These are phyloP conservation scores for Starmera quercuum DNA, from an alignment of 805 yeast genomes.

Conservation along the genomic window DNA sequence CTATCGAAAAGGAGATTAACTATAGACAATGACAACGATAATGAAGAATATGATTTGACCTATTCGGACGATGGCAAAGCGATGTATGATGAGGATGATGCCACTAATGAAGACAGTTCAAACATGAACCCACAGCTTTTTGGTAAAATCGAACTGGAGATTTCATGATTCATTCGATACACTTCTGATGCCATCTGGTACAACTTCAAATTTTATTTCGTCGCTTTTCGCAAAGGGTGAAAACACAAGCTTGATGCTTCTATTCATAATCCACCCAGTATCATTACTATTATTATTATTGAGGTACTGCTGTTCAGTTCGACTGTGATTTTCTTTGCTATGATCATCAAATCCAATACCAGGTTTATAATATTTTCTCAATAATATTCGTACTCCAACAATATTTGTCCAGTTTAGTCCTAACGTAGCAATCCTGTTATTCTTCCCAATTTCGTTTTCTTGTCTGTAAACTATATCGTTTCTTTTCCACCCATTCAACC, in stretches of 20 bases:
- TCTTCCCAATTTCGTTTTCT: slow-evolving; percentile 5
- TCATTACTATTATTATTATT: slow-evolving; percentile 5
- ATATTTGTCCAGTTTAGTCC: slow-evolving; percentile 50
- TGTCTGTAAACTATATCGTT: slow-evolving; percentile 26
- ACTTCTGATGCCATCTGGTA: slow-evolving; percentile 9
- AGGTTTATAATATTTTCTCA: slow-evolving; percentile 32
- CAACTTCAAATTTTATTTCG: slow-evolving; percentile 19
- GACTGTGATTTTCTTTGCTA: slow-evolving; percentile 1
- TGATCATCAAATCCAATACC: slow-evolving; percentile 26
- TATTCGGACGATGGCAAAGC: slow-evolving; percentile 28
- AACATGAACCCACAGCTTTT: slow-evolving; percentile 22
- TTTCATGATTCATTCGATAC: not conserved
- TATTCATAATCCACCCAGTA: slow-evolving; percentile 17
- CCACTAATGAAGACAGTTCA: slow-evolving; percentile 14
- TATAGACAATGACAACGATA: slow-evolving; percentile 29
- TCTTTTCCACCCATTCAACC: slow-evolving; percentile 70
- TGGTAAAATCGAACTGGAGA: slow-evolving; percentile 32
- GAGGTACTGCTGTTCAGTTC: too few species aligned
- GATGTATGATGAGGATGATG: slow-evolving; percentile 28
- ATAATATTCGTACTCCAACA: slow-evolving; percentile 40
- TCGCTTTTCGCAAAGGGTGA: slow-evolving; percentile 20
- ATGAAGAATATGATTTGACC: slow-evolving; percentile 39
- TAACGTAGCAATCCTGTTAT: slow-evolving; percentile 39
- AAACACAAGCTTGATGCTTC: slow-evolving; percentile 33
- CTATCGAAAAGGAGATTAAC: slow-evolving; percentile 21